Base-by-base conservation (phyloP, 1,139 yeast species). In the Saccharomyces hybrid region DNA sequence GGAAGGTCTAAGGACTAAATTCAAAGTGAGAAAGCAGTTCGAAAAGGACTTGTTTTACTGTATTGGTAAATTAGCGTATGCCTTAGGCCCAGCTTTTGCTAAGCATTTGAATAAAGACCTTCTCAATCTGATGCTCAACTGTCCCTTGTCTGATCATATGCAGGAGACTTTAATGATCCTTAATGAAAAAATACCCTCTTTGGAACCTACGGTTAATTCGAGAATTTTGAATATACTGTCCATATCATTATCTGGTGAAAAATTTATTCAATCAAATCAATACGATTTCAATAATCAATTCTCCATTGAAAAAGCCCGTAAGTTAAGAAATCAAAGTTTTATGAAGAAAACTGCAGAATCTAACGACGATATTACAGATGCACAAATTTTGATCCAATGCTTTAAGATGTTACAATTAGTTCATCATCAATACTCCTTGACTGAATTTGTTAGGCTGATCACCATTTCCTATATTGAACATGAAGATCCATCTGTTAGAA, bases 11-110 rank as follows among this genome's bases (percentile, higher is more conserved):
- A 79, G 84, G 14, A 77, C 89, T 0, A 89, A 86, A 67, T 82
- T 81, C 48, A 83, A 83, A 52, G 75, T 76, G 38, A 77, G 86
- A 60, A 85, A 82, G 64, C 93, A 86, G 52, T 84, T 88, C 48
- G 96, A 89, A 62, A 86, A 90, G 0, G 91, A 96, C 0, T 83
- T 93, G 24, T 93, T 91, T 64, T 90, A 87, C 62, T 93, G 98
- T 68, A 79, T 93, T 52, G 89, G 95, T 0, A 87, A 88, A 72
- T 74, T 93, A 51, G 91, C 96, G 0, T 79, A 80, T 26, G 95
- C 98, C 0, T 90, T 91, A 11, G 98, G 97, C 0, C 96, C 96
- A n/a, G 96, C 96, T 0, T 75, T 93, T 54, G 87, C 97, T 0
- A 91, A 91, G 66, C 93, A 89, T 66, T 75, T 93, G 58, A 93